phyloP scores from a whole-genome alignment of 176 grass and related monocot species.

The Bolboschoenus planiculmis region DNA sequence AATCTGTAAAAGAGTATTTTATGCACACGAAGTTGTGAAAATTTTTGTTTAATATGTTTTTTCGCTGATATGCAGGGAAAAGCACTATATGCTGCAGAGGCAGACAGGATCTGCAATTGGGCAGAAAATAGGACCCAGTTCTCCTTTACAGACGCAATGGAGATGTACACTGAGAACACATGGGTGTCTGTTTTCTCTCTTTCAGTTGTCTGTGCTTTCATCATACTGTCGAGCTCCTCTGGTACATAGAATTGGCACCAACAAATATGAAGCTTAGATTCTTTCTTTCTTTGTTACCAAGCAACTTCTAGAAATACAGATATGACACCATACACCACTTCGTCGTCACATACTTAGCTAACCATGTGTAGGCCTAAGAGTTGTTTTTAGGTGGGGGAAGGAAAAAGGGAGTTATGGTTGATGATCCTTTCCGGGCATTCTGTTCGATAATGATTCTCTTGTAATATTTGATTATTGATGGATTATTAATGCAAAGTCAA shows the following conservation, averaged over 20 bases:
- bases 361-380: neutral
- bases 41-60: neutral
- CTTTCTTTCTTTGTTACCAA: slow-evolving; percentile 8
- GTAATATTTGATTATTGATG: slow-evolving; percentile 1
- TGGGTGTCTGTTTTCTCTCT: slow-evolving; percentile 98
- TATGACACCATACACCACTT: neutral
- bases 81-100: slow-evolving; percentile 90
- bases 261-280: slow-evolving; percentile 12
- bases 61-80: slow-evolving; percentile 44
- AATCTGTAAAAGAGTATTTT: neutral
- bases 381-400: neutral
- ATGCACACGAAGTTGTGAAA: neutral
- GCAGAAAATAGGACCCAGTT: slow-evolving; percentile 85
- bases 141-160: slow-evolving; percentile 97
- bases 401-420: neutral
- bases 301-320: neutral
- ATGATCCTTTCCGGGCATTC: neutral
- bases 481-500: neutral
- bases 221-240: slow-evolving; percentile 85
- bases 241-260: slow-evolving; percentile 40
- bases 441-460: neutral
- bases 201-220: slow-evolving; percentile 91
- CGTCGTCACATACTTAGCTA: neutral
- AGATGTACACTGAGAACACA: slow-evolving; percentile 92
- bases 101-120: slow-evolving; percentile 94